phyloP scores from a whole-genome alignment of 192 early-diverging fungal species.

The Martensiomyces pterosporus region DNA sequence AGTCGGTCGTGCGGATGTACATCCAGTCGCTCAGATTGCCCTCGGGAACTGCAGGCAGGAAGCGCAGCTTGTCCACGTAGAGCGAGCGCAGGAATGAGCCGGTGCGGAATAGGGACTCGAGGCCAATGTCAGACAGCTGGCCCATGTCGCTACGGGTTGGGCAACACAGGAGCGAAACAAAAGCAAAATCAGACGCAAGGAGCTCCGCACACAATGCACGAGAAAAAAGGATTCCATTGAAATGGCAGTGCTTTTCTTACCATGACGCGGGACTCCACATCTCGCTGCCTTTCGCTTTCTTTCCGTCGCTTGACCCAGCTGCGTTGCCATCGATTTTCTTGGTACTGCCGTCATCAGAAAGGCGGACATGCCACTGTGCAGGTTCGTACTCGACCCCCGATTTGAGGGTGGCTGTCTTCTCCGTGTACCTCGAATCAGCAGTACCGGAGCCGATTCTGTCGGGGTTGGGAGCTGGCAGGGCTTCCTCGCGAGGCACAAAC shows the following conservation, averaged over 20 bases:
- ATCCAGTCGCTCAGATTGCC: constrained; percentile 25
- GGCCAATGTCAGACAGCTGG: constrained; percentile 54
- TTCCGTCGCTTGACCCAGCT: too few species aligned
- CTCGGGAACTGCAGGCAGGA: constrained; percentile 13
- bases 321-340: too few species aligned
- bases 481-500: constrained; percentile 24
- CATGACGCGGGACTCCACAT: constrained; percentile 16
- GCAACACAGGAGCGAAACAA: too few species aligned
- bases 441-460: constrained; percentile 1
- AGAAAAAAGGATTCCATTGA: too few species aligned
- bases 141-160: constrained; percentile 41
- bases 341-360: too few species aligned
- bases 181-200: too few species aligned
- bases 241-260: too few species aligned
- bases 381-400: constrained; percentile 31
- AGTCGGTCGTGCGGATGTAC: constrained; percentile 58
- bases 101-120: constrained; percentile 34
- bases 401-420: constrained; percentile 15
- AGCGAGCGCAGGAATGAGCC: constrained; percentile 48
- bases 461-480: constrained; percentile 17
- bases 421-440: constrained; percentile 11
- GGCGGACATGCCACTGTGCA: constrained; percentile 33
- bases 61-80: constrained; percentile 48
- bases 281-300: background rate
- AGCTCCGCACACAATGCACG: too few species aligned